A percentile compares a stretch with the other conserved stretches of the same genome.
phyloP scores from a whole-genome alignment of 306 rosid genomes.

The Vicia villosa region DNA sequence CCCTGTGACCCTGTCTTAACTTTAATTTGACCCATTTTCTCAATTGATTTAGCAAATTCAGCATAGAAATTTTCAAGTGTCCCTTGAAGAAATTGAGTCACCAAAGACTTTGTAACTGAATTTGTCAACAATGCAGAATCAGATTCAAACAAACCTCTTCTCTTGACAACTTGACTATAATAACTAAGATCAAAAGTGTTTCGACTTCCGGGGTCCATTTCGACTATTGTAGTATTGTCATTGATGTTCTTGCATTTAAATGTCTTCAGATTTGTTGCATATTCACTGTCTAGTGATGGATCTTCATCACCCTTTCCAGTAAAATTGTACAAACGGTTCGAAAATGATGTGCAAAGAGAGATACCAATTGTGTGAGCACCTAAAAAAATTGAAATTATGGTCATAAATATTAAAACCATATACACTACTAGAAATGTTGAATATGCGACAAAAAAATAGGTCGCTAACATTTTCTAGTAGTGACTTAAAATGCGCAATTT shows the following conservation, averaged over 20 bases:
- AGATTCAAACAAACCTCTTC: slow-evolving; percentile 78
- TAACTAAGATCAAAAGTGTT: slow-evolving; percentile 81
- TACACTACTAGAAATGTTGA: neutral
- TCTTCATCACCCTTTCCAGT: slow-evolving; percentile 80
- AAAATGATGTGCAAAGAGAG: slow-evolving; percentile 67
- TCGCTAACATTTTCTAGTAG: neutral
- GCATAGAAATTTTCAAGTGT: slow-evolving; percentile 52
- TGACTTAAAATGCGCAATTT: neutral
- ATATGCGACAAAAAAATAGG: too few relatives aligned
- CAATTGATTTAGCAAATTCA: slow-evolving; percentile 68
- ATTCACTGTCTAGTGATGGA: slow-evolving; percentile 73
- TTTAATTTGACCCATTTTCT: slow-evolving; percentile 70
- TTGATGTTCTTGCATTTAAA: slow-evolving; percentile 65
- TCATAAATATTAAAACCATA: neutral
- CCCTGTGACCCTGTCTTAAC: slow-evolving; percentile 82
- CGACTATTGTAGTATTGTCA: slow-evolving; percentile 59
- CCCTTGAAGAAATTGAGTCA: slow-evolving; percentile 59
- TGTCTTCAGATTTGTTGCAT: slow-evolving; percentile 73
- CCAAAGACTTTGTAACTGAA: slow-evolving; percentile 48
- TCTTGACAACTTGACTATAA: slow-evolving; percentile 56
- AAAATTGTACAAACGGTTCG: slow-evolving; percentile 68
- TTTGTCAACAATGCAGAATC: slow-evolving; percentile 70
- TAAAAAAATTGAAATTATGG: slow-evolving; percentile 21
- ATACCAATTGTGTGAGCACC: slow-evolving; percentile 95
- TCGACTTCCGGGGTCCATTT: slow-evolving; percentile 94